Evolutionary conservation across 2,329 filamentous ascomycete species (phyloP).

Genomic region (Fonsecaea erecta): DNA sequence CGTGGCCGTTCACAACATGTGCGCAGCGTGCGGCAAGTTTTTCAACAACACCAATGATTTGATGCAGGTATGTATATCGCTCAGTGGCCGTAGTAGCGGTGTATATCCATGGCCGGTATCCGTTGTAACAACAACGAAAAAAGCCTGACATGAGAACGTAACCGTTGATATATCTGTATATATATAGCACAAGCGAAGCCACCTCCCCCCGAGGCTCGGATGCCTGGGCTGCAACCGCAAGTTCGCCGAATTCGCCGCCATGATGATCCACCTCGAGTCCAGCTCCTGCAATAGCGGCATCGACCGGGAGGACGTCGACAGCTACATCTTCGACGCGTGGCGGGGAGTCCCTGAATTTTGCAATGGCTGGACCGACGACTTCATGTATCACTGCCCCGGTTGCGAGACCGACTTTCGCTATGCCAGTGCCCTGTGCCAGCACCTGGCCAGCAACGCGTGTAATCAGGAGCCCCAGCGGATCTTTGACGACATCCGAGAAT

Average conservation of each 20-base stretch:
- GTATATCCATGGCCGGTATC: too few relatives aligned
- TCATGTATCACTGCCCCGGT: conserved; percentile 31
- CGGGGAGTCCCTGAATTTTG: neutral
- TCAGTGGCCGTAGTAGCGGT: too few relatives aligned
- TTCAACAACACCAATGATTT: conserved; percentile 28
- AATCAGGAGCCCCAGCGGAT: neutral
- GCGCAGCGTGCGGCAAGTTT: neutral
- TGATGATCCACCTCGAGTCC: conserved; percentile 40
- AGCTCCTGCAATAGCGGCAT: conserved; percentile 33
- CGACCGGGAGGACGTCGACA: conserved; percentile 20
- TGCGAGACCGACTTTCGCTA: conserved; percentile 30
- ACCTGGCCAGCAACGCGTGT: conserved; percentile 32
- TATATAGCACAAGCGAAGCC: conserved; percentile 36
- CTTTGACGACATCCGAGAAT: conserved; percentile 1
- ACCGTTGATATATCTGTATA: too few relatives aligned
- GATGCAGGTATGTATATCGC: conserved; percentile 26
- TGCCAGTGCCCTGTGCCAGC: conserved; percentile 36
- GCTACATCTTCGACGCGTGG: conserved; percentile 17
- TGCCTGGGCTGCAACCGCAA: conserved; percentile 36
- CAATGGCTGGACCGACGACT: conserved; percentile 5
- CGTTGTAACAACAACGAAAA: too few relatives aligned
- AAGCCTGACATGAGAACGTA: neutral
- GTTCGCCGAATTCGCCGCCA: conserved; percentile 37
- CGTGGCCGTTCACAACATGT: conserved; percentile 4
- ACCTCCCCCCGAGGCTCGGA: conserved; percentile 25